These are phyloP conservation scores for Podila epicladia DNA, from an alignment of 192 early-diverging fungal species.

Conservation along the genomic window DNA sequence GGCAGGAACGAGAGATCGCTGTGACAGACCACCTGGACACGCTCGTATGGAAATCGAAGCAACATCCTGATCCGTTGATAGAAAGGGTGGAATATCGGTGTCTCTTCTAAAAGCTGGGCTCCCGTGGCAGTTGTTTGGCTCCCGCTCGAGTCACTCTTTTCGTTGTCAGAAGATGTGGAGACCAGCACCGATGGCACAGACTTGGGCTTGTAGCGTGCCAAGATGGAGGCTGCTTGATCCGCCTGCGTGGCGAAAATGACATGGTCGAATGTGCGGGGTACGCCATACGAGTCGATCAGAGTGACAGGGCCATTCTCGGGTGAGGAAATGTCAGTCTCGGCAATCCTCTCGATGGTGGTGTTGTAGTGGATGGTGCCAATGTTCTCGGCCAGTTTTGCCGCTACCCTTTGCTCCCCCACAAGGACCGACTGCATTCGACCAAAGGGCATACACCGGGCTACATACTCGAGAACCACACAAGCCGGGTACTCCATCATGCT, in stretches of 20 bases:
- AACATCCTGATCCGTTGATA: conserved; percentile 51
- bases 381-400: conserved; percentile 39
- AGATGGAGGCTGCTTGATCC: conserved; percentile 35
- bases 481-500: conserved; percentile 50
- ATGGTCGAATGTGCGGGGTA: conserved; percentile 27
- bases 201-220: conserved; percentile 26
- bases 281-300: conserved; percentile 30
- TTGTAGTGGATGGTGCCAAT: conserved; percentile 42
- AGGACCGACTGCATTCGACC: conserved; percentile 47
- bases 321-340: conserved; percentile 5
- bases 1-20: conserved; percentile 58
- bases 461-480: conserved; percentile 46
- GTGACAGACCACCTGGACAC: conserved; percentile 57
- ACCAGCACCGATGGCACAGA: conserved; percentile 19
- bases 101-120: conserved; percentile 6
- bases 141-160: conserved; percentile 26
- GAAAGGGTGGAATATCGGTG: conserved; percentile 22
- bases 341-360: conserved; percentile 37
- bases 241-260: conserved; percentile 54
- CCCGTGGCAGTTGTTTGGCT: conserved; percentile 20
- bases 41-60: conserved; percentile 55
- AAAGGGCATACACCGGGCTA: conserved; percentile 51
- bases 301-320: conserved; percentile 13
- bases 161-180: conserved; percentile 18
- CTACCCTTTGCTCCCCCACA: conserved; percentile 33